Evolutionary conservation across 805 yeast species (phyloP), one percentile per base, ranked within the genome.

Genomic region (Spencermartinsiella europaea): DNA sequence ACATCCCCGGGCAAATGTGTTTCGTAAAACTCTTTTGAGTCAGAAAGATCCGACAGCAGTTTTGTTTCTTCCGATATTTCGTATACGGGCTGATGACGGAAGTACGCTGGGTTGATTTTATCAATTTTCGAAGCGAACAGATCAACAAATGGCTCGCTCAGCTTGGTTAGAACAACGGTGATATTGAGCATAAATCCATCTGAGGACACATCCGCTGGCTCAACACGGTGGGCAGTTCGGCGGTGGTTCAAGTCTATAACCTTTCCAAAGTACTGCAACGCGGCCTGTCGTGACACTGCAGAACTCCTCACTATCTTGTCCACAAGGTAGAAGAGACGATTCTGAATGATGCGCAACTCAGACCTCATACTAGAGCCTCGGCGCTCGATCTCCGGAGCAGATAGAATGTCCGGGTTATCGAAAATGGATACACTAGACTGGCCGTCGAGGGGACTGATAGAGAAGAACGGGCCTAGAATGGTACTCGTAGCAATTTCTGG

Each of bases 121-220:
- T 81, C 87, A 44, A 91, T 69, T 61, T 87, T 88, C 34, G 74
- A 61, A 51, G 72, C 83, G 2, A 75, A 66, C 0, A 80, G 73
- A 48, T 83, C 91, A 50, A 86, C 71, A 59, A 93, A 91, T 25
- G 99, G 99, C 60, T 81, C 78, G 31, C 95, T 81, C 49, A 93
- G 75, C 57, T 76, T 79, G 49, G 84, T 74, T 50, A 89, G 67
- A 1, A 90, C 70, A 50, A 79, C 61, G 0, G 89, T 71, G 15
- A 88, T 73, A 65, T 91, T 91, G 44, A 81, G 71, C 85, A 89
- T 84, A 51, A 93, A 75, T 1, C 88, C 88, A 68, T 91, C 88
- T 5, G 86, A 73, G 1, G 95, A 81, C 42, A 85, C 68, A 47
- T 79, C 75, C 14, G 72, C 69, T 10, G 78, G 75, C 56, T 83